Base-by-base conservation (phyloP, 345 rosid genomes). In the Mercurialis annua region DNA sequence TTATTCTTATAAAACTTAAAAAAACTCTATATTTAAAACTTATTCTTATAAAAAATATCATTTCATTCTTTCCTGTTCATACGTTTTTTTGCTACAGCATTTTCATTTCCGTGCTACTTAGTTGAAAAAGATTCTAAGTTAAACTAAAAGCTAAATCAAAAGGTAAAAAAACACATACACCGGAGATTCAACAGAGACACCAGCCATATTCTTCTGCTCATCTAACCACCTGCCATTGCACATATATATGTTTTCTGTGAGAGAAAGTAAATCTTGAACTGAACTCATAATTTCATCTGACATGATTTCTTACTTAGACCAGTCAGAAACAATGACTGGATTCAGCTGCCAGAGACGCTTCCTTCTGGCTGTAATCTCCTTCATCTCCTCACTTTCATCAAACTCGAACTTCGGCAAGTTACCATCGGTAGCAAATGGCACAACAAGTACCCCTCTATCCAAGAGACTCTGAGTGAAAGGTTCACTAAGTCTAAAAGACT, bases 401-500 rank as follows among this genome's bases (percentile, higher is more conserved):
- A 86, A 85, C 38, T 89, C 87, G 67, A 93, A 78, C 63, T 70
- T 69, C 23, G 89, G 97, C 1, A 72, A 62, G 38, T 78, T 82
- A 38, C 94, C 90, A 85, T 90, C 92, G 0, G 90, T 87, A 66
- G 84, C 69, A 57, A 87, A 89, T 71, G 97, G 83, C 73, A 93
- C 90, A 54, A 89, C 97, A 67, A 89, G 90, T 59, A 89, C 96
- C 71, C 94, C 97, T 81, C 98, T 84, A 33, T 90, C 97, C 52
- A 90, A 66, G 62, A 93, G 97, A 29, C 83, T 73, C 73, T 82
- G 81, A 10, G 96, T 85, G 78, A 81, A 87, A 67, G 94, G 87
- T 73, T 74, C 88, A 58, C 98, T 93, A 24, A 71, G 81, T 65
- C 84, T 84, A 77, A 86, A 90, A 17, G 98, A 77, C 82, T 93